phyloP scores from a whole-genome alignment of 768 basidiomycete species.

The Terana coerulea region DNA sequence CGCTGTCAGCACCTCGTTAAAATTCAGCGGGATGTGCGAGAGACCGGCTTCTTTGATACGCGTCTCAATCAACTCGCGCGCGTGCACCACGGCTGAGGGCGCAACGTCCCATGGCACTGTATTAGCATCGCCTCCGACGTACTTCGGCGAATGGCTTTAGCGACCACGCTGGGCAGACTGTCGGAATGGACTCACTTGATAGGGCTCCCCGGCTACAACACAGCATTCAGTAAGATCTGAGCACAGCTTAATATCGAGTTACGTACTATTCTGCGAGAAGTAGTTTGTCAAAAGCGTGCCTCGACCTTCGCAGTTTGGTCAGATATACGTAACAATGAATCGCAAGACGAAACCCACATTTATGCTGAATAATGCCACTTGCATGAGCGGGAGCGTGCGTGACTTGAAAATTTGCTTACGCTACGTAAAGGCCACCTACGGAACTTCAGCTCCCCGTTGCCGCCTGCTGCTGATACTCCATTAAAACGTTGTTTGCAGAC shows the following conservation, averaged over 20 bases:
- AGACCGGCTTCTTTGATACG: constrained; percentile 47
- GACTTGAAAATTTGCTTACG: constrained; percentile 38
- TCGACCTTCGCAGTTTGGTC: constrained; percentile 44
- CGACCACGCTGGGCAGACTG: background rate
- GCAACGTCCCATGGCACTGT: constrained; percentile 63
- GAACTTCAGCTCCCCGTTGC: constrained; percentile 52
- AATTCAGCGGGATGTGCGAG: constrained; percentile 31
- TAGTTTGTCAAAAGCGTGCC: constrained; percentile 74
- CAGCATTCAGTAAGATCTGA: background rate
- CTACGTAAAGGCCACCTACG: constrained; percentile 67
- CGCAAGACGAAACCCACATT: constrained; percentile 45
- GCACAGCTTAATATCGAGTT: background rate
- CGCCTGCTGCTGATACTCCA: constrained; percentile 66
- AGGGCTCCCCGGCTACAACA: constrained; percentile 68
- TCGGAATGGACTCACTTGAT: constrained; percentile 46
- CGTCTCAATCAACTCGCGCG: constrained; percentile 54
- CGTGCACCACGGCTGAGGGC: constrained; percentile 53
- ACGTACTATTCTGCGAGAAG: constrained; percentile 80
- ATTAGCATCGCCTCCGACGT: constrained; percentile 72
- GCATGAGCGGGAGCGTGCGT: constrained; percentile 2
- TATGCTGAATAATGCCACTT: constrained; percentile 46
- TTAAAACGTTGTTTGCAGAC: constrained; percentile 59
- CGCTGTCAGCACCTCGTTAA: constrained; percentile 79
- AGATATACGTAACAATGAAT: background rate
- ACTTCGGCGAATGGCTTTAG: too few species aligned